Conservation (phyloP, 2,329 filamentous ascomycete species). For the Penicillium hordei region DNA sequence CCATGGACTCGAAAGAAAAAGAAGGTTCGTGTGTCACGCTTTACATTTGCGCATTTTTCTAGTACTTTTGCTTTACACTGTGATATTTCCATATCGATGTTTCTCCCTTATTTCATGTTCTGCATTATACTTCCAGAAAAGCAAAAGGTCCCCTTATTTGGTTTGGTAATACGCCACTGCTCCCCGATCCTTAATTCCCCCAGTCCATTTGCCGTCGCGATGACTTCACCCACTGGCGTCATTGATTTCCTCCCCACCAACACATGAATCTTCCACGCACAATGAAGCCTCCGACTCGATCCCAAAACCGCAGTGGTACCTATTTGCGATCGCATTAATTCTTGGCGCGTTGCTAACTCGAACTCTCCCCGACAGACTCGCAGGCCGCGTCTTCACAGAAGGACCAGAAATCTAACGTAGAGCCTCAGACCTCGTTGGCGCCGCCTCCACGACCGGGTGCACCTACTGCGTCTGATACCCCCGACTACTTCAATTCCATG, state of each 20-base stretch:
- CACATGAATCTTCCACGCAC: conserved; percentile 14
- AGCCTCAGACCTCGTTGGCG: conserved; percentile 64
- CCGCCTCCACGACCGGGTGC: conserved; percentile 63
- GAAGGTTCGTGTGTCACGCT: conserved; percentile 42
- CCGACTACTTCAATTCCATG: conserved; percentile 68
- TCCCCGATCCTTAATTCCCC: conserved; percentile 28
- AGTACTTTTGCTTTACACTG: conserved; percentile 14
- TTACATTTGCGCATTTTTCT: conserved; percentile 10
- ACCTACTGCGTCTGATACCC: conserved; percentile 57
- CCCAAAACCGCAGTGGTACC: conserved; percentile 22
- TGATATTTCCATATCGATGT: not conserved
- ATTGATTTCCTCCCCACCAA: conserved; percentile 31
- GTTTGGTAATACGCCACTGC: conserved; percentile 35
- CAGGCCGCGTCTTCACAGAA: conserved; percentile 34
- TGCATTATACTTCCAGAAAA: conserved; percentile 16
- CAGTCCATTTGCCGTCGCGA: conserved; percentile 32
- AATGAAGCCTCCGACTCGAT: conserved; percentile 22
- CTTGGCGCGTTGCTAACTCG: conserved; percentile 24
- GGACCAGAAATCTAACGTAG: conserved; percentile 50
- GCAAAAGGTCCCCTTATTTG: conserved; percentile 24
- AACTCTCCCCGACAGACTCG: conserved; percentile 26
- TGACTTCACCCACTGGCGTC: conserved; percentile 41
- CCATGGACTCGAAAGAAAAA: conserved; percentile 46
- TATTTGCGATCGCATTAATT: conserved; percentile 20
- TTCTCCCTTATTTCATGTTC: conserved; percentile 10